phyloP scores from a whole-genome alignment of 179 eudicot species.

The Silene coronaria region DNA sequence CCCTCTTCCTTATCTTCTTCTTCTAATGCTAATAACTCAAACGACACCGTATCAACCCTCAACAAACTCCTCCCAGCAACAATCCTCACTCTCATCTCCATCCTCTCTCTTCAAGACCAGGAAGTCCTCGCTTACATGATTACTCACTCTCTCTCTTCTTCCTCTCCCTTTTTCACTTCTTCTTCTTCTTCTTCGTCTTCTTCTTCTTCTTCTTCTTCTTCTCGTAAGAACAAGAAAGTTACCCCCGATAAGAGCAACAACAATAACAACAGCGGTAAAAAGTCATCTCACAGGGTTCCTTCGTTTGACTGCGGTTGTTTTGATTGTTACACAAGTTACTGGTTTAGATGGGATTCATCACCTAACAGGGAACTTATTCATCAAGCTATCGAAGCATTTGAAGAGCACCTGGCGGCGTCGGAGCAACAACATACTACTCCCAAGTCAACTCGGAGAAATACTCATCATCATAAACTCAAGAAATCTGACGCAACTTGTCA shows the following conservation, averaged over 20 bases:
- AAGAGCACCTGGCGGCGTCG: conserved; percentile 37
- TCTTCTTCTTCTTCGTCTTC: not conserved
- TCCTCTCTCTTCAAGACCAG: conserved; percentile 51
- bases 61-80: conserved; percentile 58
- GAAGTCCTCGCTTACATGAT: conserved; percentile 65
- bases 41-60: conserved; percentile 31
- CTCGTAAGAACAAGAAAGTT: no score
- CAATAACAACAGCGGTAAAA: not conserved
- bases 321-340: conserved; percentile 55
- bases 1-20: conserved; percentile 24
- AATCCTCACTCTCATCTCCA: conserved; percentile 39
- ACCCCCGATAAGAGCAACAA: conserved; percentile 11
- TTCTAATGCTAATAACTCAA: no score
- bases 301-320: conserved; percentile 57
- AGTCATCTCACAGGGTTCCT: conserved; percentile 34
- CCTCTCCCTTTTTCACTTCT: conserved; percentile 7
- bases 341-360: conserved; percentile 69
- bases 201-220: conserved; percentile 3
- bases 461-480: conserved; percentile 20
- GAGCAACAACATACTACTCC: conserved; percentile 25
- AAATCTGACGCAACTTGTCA: not conserved
- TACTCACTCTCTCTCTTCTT: conserved; percentile 36
- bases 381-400: conserved; percentile 69
- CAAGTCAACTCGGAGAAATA: conserved; percentile 9
- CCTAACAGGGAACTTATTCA: conserved; percentile 62